These are phyloP conservation scores for Oidiodendron maius DNA, from an alignment of 495 filamentous ascomycete species.

Conservation along the genomic window DNA sequence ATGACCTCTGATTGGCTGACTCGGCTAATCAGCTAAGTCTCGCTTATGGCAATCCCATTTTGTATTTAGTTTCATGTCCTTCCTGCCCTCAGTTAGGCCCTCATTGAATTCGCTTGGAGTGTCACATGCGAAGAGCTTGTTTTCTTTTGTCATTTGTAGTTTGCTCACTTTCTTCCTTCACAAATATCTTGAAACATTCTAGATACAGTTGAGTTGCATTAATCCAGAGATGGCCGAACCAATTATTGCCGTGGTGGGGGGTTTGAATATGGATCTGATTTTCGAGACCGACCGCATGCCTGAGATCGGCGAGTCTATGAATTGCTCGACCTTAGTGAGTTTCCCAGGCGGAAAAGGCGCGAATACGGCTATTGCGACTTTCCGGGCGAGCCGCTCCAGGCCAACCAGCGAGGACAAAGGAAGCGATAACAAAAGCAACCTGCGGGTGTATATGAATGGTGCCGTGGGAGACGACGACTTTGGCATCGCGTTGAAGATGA, in stretches of 20 bases:
- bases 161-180: too few relatives aligned
- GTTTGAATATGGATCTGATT: not conserved
- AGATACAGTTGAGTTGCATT: too few relatives aligned
- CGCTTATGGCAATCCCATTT: too few relatives aligned
- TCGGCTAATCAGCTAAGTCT: too few relatives aligned
- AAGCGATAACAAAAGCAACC: not conserved
- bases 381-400: not conserved
- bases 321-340: not conserved
- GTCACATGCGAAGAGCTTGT: too few relatives aligned
- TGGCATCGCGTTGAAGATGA: not conserved
- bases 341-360: not conserved
- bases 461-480: not conserved
- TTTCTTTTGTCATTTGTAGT: too few relatives aligned
- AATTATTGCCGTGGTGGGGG: not conserved
- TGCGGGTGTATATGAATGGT: not conserved
- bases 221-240: not conserved
- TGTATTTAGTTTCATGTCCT: too few relatives aligned
- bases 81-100: too few relatives aligned
- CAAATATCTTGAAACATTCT: too few relatives aligned
- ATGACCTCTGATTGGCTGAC: too few relatives aligned
- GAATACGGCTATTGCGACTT: not conserved
- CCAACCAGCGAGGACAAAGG: not conserved
- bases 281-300: not conserved
- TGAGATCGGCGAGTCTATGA: not conserved
- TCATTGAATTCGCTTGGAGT: too few relatives aligned